Conservation (phyloP, 208 protist species). For the Wallacemonas sp. region DNA sequence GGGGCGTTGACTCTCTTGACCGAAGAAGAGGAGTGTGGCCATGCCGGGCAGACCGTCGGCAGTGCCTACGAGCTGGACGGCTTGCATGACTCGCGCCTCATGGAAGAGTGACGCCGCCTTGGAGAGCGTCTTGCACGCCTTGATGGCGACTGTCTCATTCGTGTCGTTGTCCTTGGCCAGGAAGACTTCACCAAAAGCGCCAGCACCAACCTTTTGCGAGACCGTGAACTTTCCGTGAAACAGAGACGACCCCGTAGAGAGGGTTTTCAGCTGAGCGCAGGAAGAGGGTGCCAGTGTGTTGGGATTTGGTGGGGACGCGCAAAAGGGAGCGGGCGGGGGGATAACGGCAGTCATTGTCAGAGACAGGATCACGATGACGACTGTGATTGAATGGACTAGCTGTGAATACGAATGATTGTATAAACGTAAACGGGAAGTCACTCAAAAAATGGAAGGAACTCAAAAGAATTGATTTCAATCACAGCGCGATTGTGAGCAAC, state of each 20-base stretch:
- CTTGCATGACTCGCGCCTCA: constrained; percentile 94
- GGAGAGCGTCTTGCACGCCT: constrained; percentile 83
- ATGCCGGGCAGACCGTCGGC: constrained; percentile 85
- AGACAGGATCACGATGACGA: too few relatives aligned
- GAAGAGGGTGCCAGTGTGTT: background rate
- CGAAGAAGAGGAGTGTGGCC: constrained; percentile 96
- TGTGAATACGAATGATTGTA: background rate
- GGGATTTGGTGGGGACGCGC: background rate
- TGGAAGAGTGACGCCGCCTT: constrained; percentile 97
- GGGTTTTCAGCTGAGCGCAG: background rate
- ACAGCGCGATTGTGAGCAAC: background rate
- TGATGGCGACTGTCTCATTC: constrained; percentile 63
- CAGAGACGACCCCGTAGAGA: constrained; percentile 23
- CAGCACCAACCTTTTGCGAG: constrained; percentile 90
- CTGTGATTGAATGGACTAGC: too few relatives aligned
- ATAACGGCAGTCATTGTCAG: background rate
- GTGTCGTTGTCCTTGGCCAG: constrained; percentile 60
- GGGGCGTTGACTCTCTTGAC: constrained; percentile 97
- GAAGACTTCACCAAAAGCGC: constrained; percentile 99
- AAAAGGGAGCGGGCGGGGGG: background rate
- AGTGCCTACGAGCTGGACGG: constrained; percentile 68
- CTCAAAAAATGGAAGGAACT: too few relatives aligned
- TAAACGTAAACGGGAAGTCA: too few relatives aligned
- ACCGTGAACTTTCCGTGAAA: constrained; percentile 78
- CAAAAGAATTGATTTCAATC: background rate